A percentile compares a stretch with the other conserved stretches of the same genome.
Evolutionary conservation across 2,329 filamentous ascomycete genomes (phyloP).

Genomic region (Graphilbum fragrans): DNA sequence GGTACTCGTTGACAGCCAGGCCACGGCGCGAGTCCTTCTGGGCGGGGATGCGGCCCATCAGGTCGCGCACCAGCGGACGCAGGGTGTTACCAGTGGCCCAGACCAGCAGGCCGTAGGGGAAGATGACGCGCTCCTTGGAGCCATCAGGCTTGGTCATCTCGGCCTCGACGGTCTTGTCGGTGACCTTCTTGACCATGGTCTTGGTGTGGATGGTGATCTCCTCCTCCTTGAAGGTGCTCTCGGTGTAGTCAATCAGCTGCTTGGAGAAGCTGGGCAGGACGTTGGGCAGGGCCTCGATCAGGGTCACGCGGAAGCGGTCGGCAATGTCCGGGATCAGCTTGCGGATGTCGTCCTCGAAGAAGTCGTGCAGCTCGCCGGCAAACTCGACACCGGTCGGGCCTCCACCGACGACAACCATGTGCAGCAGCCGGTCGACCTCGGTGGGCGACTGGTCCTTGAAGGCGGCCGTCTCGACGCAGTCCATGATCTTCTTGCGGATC

Average conservation of each 20-base stretch:
- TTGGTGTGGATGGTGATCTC: slow-evolving; percentile 96
- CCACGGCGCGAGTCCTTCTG: slow-evolving; percentile 93
- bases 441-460: slow-evolving; percentile 91
- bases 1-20: slow-evolving; percentile 94
- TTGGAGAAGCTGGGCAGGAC: slow-evolving; percentile 98
- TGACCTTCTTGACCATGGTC: slow-evolving; percentile 98
- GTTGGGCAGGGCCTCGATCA: slow-evolving; percentile 93
- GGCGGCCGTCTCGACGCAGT: slow-evolving; percentile 94
- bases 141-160: slow-evolving; percentile 73
- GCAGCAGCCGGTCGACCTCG: slow-evolving; percentile 85
- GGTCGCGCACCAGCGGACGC: slow-evolving; percentile 77
- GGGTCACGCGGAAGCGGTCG: slow-evolving; percentile 90
- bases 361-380: slow-evolving; percentile 94
- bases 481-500: slow-evolving; percentile 98
- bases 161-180: slow-evolving; percentile 84
- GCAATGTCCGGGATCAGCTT: slow-evolving; percentile 96
- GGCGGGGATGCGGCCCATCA: slow-evolving; percentile 83
- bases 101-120: slow-evolving; percentile 91
- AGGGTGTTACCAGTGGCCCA: slow-evolving; percentile 98
- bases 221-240: slow-evolving; percentile 98
- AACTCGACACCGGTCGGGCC: slow-evolving; percentile 97
- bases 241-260: slow-evolving; percentile 97
- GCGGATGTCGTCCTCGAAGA: slow-evolving; percentile 96
- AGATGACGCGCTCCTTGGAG: slow-evolving; percentile 65
- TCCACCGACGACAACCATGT: slow-evolving; percentile 94